phyloP scores from a whole-genome alignment of 192 early-diverging fungal species.

The Podochytrium sp. region DNA sequence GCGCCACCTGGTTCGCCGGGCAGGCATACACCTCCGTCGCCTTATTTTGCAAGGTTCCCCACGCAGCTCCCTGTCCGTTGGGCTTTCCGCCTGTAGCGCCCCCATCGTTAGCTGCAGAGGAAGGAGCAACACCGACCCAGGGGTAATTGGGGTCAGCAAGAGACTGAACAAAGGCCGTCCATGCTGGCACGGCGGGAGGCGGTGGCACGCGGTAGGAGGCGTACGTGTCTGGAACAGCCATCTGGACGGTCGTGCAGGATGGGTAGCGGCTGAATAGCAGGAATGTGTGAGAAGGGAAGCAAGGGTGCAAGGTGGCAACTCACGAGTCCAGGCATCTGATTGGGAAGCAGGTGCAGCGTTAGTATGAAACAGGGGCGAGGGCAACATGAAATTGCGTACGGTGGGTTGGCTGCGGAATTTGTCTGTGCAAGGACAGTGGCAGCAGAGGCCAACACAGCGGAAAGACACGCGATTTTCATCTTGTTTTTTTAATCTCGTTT shows the following conservation, averaged over 20 bases:
- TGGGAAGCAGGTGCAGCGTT: neutral
- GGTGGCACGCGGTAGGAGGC: neutral
- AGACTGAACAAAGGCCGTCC: constrained; percentile 2
- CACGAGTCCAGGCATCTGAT: constrained; percentile 2
- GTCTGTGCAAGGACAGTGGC: neutral
- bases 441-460: neutral
- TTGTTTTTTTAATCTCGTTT: neutral
- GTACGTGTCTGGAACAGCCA: neutral
- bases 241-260: neutral
- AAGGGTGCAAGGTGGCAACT: neutral
- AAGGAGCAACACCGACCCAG: neutral
- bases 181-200: constrained; percentile 9
- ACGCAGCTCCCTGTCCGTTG: constrained; percentile 18
- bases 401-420: neutral
- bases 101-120: neutral
- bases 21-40: constrained; percentile 19
- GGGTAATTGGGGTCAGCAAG: constrained; percentile 11
- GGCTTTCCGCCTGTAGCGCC: neutral
- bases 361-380: neutral
- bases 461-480: neutral
- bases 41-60: constrained; percentile 23
- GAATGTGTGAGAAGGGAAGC: neutral
- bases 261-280: neutral
- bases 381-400: too few species aligned
- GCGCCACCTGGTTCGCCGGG: neutral